Percentiles rank a stretch among this genome's conserved stretches.
phyloP scores from a whole-genome alignment of 1,284 basidiomycete genomes.

The Paramarasmius palmivorus region DNA sequence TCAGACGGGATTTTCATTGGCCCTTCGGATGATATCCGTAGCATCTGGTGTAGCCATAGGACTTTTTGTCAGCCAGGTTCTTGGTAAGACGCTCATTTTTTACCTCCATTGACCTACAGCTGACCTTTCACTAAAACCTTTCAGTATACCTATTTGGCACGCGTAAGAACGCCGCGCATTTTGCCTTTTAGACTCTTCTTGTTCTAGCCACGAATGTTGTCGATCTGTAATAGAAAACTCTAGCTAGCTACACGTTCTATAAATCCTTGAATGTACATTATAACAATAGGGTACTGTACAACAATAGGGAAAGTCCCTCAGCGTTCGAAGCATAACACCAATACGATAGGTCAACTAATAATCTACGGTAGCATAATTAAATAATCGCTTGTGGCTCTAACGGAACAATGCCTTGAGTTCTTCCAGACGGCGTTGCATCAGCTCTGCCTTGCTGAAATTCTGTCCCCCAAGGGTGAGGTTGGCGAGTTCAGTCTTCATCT shows the following conservation, averaged over 20 bases:
- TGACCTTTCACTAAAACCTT: neutral
- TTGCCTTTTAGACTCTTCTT: slow-evolving; percentile 59
- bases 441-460: slow-evolving; percentile 69
- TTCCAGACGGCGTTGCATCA: no score
- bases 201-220: neutral
- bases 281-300: neutral
- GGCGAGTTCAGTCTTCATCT: slow-evolving; percentile 91
- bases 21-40: slow-evolving; percentile 79
- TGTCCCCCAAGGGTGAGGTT: slow-evolving; percentile 82
- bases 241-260: neutral
- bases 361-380: no score
- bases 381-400: no score
- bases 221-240: neutral
- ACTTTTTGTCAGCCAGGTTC: slow-evolving; percentile 76
- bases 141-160: slow-evolving; percentile 74
- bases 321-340: no score
- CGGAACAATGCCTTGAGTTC: no score
- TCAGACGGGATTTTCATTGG: slow-evolving; percentile 66
- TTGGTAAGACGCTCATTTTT: slow-evolving; percentile 35
- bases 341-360: no score
- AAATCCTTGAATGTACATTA: neutral
- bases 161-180: slow-evolving; percentile 72
- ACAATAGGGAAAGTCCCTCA: no score
- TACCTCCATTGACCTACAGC: neutral
- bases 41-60: slow-evolving; percentile 88